These are phyloP conservation scores for Penicillium flavigenum DNA, from an alignment of 495 filamentous ascomycete genomes.

Conservation along the genomic window DNA sequence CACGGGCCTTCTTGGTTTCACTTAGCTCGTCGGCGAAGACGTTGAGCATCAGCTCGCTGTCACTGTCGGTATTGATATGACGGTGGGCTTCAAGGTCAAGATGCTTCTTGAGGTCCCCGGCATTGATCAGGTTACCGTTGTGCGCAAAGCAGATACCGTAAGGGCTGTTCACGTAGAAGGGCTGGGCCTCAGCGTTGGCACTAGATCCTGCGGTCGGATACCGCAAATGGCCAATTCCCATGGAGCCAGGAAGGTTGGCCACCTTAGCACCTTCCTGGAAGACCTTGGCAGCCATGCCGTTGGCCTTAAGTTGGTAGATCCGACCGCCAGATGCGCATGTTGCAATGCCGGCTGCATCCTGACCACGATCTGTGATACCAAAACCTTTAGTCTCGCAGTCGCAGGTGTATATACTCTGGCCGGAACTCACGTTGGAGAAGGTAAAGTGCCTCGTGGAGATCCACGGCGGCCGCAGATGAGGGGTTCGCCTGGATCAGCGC, in stretches of 20 bases:
- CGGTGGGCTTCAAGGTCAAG: conserved; percentile 87
- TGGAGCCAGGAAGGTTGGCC: conserved; percentile 77
- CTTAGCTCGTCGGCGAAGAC: conserved; percentile 92
- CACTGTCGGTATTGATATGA: conserved; percentile 95
- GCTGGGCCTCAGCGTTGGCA: conserved; percentile 59
- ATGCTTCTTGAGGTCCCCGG: conserved; percentile 70
- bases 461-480: conserved; percentile 63
- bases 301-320: conserved; percentile 88
- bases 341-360: conserved; percentile 87
- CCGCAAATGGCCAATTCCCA: conserved; percentile 86
- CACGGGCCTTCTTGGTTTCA: conserved; percentile 93
- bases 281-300: conserved; percentile 87
- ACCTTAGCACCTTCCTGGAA: conserved; percentile 77
- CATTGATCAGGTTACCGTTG: conserved; percentile 96
- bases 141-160: conserved; percentile 72
- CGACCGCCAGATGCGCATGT: conserved; percentile 76
- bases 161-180: conserved; percentile 91
- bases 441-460: conserved; percentile 88
- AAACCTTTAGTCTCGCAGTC: conserved; percentile 18
- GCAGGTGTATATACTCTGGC: conserved; percentile 6
- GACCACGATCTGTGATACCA: conserved; percentile 57
- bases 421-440: conserved; percentile 66
- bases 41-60: conserved; percentile 94
- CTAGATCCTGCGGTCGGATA: conserved; percentile 91
- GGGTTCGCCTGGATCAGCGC: conserved; percentile 74